Conservation (phyloP, 2,329 filamentous ascomycete genomes). For the Sporothrix dimorphospora region DNA sequence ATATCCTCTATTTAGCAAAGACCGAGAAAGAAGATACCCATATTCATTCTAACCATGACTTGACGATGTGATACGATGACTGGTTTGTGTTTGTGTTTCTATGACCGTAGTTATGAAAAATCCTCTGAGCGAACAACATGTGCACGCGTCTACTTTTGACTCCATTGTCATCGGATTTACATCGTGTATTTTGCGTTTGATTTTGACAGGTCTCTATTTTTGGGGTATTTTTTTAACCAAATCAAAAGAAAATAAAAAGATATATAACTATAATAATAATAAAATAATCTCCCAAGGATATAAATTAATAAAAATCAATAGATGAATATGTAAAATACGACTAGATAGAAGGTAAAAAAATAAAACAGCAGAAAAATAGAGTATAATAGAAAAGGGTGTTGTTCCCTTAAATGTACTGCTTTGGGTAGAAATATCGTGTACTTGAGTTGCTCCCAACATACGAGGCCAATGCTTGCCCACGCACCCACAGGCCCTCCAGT, state of each 20-base stretch:
- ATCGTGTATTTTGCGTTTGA: neutral
- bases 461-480: neutral
- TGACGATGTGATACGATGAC: neutral
- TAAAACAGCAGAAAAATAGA: too few relatives aligned
- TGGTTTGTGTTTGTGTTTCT: neutral
- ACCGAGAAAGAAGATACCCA: constrained; percentile 6
- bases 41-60: neutral
- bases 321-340: too few relatives aligned
- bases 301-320: too few relatives aligned
- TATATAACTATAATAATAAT: neutral
- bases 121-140: neutral
- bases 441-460: too few relatives aligned
- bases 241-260: neutral
- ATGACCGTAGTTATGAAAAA: neutral
- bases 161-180: neutral
- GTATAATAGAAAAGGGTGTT: too few relatives aligned
- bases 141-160: neutral
- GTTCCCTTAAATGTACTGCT: too few relatives aligned
- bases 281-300: too few relatives aligned
- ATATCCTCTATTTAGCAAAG: neutral
- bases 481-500: neutral
- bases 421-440: too few relatives aligned
- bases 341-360: too few relatives aligned
- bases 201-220: neutral
- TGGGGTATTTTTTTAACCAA: too few relatives aligned